Conservation (phyloP, 2,329 filamentous ascomycete species). For the Diplodia seriata region DNA sequence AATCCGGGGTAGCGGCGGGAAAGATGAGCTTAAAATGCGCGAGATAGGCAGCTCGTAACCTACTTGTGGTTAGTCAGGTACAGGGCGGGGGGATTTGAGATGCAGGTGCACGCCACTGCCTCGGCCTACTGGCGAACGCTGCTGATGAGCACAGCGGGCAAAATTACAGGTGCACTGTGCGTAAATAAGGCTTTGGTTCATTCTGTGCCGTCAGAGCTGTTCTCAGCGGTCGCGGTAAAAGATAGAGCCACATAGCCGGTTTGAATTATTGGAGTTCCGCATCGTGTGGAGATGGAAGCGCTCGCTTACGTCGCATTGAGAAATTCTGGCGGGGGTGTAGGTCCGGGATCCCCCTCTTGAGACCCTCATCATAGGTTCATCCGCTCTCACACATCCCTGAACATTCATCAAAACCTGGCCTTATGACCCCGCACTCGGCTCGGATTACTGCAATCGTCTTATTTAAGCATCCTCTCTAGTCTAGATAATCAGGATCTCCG, state of each 20-base stretch:
- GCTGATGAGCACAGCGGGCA: background rate
- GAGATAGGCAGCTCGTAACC: background rate
- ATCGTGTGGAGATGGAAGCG: background rate
- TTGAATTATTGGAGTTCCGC: background rate
- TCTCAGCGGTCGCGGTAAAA: background rate
- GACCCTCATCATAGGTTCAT: background rate
- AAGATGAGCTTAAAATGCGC: slow-evolving; percentile 7
- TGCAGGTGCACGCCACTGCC: slow-evolving; percentile 23
- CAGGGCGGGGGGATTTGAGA: slow-evolving; percentile 6
- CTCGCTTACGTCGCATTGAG: background rate
- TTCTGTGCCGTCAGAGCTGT: background rate
- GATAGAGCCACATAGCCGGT: background rate
- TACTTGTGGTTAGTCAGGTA: slow-evolving; percentile 6
- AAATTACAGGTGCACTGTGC: too few relatives aligned
- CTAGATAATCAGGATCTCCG: background rate
- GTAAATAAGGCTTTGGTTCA: background rate
- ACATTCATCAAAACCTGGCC: background rate
- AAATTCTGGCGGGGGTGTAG: background rate
- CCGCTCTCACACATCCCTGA: background rate
- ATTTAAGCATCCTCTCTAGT: background rate
- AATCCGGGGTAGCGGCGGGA: slow-evolving; percentile 25
- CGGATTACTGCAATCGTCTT: background rate
- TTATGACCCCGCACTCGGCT: background rate
- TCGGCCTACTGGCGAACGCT: background rate
- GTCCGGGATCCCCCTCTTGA: background rate